Conservation (phyloP, 495 filamentous ascomycete genomes). For the Lasiosphaeria hispida region DNA sequence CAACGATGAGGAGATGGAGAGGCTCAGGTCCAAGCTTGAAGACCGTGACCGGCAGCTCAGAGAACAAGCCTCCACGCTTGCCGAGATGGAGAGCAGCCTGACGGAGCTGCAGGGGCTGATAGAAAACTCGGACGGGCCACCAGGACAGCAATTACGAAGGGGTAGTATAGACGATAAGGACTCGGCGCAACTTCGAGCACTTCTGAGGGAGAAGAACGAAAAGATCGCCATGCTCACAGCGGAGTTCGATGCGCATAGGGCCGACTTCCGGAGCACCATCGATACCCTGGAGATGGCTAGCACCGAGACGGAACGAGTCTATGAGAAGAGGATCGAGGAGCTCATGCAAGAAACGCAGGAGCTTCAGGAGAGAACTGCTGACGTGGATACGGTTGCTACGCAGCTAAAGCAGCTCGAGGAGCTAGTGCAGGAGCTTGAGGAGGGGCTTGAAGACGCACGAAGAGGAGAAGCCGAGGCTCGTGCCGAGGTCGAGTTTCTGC, state of each 20-base stretch:
- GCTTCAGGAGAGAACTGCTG: slow-evolving; percentile 74
- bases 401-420: slow-evolving; percentile 96
- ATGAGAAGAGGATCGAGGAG: slow-evolving; percentile 88
- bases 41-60: slow-evolving; percentile 83
- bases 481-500: slow-evolving; percentile 92
- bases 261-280: slow-evolving; percentile 94
- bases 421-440: slow-evolving; percentile 91
- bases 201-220: slow-evolving; percentile 93
- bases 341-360: slow-evolving; percentile 82
- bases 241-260: slow-evolving; percentile 93
- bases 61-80: slow-evolving; percentile 75
- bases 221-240: slow-evolving; percentile 87
- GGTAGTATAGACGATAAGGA: slow-evolving; percentile 76
- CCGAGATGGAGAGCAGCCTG: slow-evolving; percentile 81
- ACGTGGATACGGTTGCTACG: slow-evolving; percentile 83
- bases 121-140: slow-evolving; percentile 45
- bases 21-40: slow-evolving; percentile 65
- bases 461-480: slow-evolving; percentile 96
- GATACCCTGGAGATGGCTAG: slow-evolving; percentile 95
- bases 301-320: slow-evolving; percentile 95
- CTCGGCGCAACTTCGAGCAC: slow-evolving; percentile 67
- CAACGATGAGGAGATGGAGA: slow-evolving; percentile 65
- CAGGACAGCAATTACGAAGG: slow-evolving; percentile 32
- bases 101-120: slow-evolving; percentile 71
- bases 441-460: slow-evolving; percentile 92